A percentile compares a stretch with the other conserved stretches of the same genome.
Conservation (phyloP, 2,329 filamentous ascomycete genomes). For the Xylaria multiplex region DNA sequence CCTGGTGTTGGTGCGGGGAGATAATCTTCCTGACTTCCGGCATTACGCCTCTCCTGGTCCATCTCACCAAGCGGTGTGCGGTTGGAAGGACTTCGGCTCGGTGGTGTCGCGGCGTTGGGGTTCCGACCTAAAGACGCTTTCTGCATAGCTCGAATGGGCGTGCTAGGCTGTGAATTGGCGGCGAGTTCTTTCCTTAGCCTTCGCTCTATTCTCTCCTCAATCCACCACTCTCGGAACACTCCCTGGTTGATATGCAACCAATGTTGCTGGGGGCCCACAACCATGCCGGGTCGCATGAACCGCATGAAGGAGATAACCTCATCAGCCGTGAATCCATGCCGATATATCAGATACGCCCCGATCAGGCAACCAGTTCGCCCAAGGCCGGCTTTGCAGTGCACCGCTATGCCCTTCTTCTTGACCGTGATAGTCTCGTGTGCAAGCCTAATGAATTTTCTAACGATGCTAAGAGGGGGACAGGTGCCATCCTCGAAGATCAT, state of each 20-base stretch:
- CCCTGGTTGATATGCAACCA: constrained; percentile 98
- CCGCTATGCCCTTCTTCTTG: constrained; percentile 91
- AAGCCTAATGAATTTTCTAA: constrained; percentile 92
- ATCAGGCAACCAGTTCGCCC: constrained; percentile 96
- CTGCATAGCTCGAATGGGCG: constrained; percentile 69
- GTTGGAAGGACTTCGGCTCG: constrained; percentile 78
- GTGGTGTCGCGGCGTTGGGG: constrained; percentile 83
- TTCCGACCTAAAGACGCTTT: constrained; percentile 67
- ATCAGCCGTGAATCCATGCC: constrained; percentile 96
- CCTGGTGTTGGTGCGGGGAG: constrained; percentile 94
- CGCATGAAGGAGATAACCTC: constrained; percentile 98
- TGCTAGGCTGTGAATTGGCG: constrained; percentile 63
- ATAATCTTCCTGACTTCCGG: constrained; percentile 84
- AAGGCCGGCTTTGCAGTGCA: constrained; percentile 98
- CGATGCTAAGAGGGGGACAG: constrained; percentile 87
- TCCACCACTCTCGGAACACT: constrained; percentile 98
- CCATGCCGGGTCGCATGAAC: constrained; percentile 99
- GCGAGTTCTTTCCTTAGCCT: constrained; percentile 70
- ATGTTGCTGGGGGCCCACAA: constrained; percentile 97
- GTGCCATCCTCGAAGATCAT: constrained; percentile 99
- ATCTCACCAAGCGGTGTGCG: constrained; percentile 94
- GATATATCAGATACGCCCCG: constrained; percentile 96
- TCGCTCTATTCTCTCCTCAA: constrained; percentile 83
- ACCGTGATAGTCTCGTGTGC: constrained; percentile 94
- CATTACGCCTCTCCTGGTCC: constrained; percentile 77